These are phyloP conservation scores for Hyparrhenia diplandra DNA, from an alignment of 176 grass and related monocot species.

Conservation along the genomic window DNA sequence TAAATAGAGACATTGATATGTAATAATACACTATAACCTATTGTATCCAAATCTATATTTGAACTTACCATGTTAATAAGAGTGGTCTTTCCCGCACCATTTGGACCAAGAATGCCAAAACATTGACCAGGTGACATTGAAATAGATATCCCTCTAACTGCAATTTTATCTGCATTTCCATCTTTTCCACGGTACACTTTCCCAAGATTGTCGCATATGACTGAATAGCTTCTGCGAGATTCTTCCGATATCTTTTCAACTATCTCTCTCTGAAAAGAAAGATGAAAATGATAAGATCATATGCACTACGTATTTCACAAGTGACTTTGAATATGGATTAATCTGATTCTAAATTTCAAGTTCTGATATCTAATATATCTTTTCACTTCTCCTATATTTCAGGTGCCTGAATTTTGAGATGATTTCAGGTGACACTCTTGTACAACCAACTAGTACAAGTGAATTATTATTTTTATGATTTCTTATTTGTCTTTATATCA, in stretches of 20 bases:
- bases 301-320: background rate
- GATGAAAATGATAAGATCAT: background rate
- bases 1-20: background rate
- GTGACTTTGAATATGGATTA: background rate
- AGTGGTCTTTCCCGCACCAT: conserved; percentile 92
- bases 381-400: no score
- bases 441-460: no score
- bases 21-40: background rate
- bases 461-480: no score
- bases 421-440: no score
- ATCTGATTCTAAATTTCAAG: background rate
- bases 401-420: no score
- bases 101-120: conserved; percentile 92
- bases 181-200: conserved; percentile 74
- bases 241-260: conserved; percentile 53
- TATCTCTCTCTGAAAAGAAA: conserved; percentile 55
- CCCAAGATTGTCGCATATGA: conserved; percentile 72
- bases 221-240: conserved; percentile 35
- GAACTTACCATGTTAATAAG: conserved; percentile 83
- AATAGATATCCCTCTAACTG: conserved; percentile 75
- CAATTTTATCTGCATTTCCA: conserved; percentile 68
- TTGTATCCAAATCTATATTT: background rate
- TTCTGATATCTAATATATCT: background rate
- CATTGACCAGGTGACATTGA: conserved; percentile 66
- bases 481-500: no score